Conservation (phyloP, 208 protist genomes). For the Angomonas deanei region DNA sequence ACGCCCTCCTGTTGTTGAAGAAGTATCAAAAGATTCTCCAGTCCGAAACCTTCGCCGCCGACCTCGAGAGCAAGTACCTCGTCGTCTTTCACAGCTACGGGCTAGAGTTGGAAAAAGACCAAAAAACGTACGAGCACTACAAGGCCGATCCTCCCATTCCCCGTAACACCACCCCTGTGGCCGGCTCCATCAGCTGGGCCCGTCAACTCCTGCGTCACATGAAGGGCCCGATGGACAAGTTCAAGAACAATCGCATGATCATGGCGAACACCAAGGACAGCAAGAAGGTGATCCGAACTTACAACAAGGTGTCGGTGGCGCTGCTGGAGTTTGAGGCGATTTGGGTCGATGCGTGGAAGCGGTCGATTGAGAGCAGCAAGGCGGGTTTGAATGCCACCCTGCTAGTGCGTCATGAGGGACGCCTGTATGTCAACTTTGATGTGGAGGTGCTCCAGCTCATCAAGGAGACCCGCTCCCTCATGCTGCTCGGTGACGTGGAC, state of each 20-base stretch:
- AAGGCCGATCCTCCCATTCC: slow-evolving; percentile 92
- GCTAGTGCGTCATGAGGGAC: slow-evolving; percentile 91
- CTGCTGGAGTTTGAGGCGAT: slow-evolving; percentile 96
- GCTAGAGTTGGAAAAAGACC: slow-evolving; percentile 93
- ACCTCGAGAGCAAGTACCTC: slow-evolving; percentile 94
- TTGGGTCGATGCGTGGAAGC: slow-evolving; percentile 94
- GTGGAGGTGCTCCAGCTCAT: slow-evolving; percentile 95
- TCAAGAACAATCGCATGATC: slow-evolving; percentile 92
- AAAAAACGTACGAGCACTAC: slow-evolving; percentile 95
- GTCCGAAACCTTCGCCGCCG: slow-evolving; percentile 86
- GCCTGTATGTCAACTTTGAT: slow-evolving; percentile 98
- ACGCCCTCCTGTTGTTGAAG: slow-evolving; percentile 87
- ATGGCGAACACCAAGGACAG: slow-evolving; percentile 94
- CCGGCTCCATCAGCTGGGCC: slow-evolving; percentile 93
- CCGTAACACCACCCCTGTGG: slow-evolving; percentile 94
- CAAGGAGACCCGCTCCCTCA: slow-evolving; percentile 93
- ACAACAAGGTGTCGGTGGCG: slow-evolving; percentile 94
- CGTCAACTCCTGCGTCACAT: slow-evolving; percentile 95
- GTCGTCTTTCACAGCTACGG: slow-evolving; percentile 96
- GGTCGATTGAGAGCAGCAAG: slow-evolving; percentile 91
- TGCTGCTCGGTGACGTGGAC: slow-evolving; percentile 91
- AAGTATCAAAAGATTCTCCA: slow-evolving; percentile 94
- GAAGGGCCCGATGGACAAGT: slow-evolving; percentile 95
- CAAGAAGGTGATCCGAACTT: slow-evolving; percentile 94
- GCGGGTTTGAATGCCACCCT: slow-evolving; percentile 94